These are phyloP conservation scores for Akebia trifoliata DNA, from an alignment of 164 flowering plant genomes.

Conservation along the genomic window DNA sequence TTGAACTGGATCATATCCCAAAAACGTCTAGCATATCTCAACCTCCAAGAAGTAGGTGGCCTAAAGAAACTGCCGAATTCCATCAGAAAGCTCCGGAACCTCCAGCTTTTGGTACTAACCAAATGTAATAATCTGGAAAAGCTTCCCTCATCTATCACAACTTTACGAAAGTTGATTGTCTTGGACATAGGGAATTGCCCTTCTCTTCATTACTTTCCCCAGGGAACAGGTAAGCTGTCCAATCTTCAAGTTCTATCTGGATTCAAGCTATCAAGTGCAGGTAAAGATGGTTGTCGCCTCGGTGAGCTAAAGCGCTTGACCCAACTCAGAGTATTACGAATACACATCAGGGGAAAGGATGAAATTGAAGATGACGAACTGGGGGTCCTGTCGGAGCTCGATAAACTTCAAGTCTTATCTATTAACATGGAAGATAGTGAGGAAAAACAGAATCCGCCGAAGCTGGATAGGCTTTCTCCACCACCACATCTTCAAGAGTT, in stretches of 20 bases:
- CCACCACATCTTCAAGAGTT: constrained; percentile 16
- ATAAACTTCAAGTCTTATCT: constrained; percentile 8
- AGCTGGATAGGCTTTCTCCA: constrained; percentile 14
- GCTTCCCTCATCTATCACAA: constrained; percentile 4
- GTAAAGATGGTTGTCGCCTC: constrained; percentile 4
- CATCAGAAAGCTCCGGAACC: constrained; percentile 12
- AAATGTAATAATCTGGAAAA: constrained; percentile 12
- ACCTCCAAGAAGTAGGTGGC: constrained; percentile 6
- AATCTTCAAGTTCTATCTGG: constrained; percentile 16
- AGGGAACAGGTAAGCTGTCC: constrained; percentile 10
- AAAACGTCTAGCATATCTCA: constrained; percentile 21
- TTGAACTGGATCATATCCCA: no score
- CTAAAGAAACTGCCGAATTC: constrained; percentile 11
- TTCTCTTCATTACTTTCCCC: constrained; percentile 10
- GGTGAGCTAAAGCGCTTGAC: constrained; percentile 8
- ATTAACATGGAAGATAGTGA: constrained; percentile 11
- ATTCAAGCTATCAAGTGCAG: constrained; percentile 11
- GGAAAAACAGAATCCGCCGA: not conserved
- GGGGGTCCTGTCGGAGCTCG: constrained; percentile 7
- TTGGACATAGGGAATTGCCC: constrained; percentile 8
- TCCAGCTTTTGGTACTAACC: constrained; percentile 11
- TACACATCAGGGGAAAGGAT: constrained; percentile 1
- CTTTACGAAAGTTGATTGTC: constrained; percentile 2
- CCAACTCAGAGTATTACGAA: constrained; percentile 13
- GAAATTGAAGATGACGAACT: constrained; percentile 9